Percentiles rank a stretch among this genome's conserved stretches.
These are phyloP conservation scores for Arthromyces matolae DNA, from an alignment of 768 basidiomycete genomes.

Conservation along the genomic window DNA sequence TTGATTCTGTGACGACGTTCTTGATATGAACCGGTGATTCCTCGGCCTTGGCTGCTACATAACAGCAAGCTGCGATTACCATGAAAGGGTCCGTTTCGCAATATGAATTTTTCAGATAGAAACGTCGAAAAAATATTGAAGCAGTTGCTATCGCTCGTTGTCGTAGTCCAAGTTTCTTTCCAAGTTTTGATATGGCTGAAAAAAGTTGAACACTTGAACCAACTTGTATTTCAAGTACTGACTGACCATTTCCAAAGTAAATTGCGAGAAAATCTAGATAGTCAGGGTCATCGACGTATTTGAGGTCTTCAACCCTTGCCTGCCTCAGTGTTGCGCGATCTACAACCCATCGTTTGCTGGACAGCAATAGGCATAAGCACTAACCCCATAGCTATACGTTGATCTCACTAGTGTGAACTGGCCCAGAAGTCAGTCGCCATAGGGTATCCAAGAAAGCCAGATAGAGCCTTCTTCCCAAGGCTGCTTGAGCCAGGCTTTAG, in stretches of 20 bases:
- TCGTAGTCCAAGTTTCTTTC: conserved; percentile 75
- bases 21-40: conserved; percentile 96
- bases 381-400: conserved; percentile 23
- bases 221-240: no score
- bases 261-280: conserved; percentile 78
- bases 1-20: conserved; percentile 81
- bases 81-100: conserved; percentile 95
- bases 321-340: conserved; percentile 71
- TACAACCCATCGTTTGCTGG: conserved; percentile 91
- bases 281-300: conserved; percentile 77
- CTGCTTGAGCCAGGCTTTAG: background rate
- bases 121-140: conserved; percentile 92
- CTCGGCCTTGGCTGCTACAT: conserved; percentile 96
- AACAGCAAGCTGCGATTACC: conserved; percentile 90
- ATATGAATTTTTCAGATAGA: conserved; percentile 93
- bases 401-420: conserved; percentile 79
- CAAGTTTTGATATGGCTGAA: conserved; percentile 80
- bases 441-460: background rate
- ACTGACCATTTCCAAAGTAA: conserved; percentile 81
- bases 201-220: background rate
- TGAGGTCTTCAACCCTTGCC: conserved; percentile 74
- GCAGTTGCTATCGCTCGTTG: conserved; percentile 94
- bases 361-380: conserved; percentile 15
- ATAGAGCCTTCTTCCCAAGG: background rate
- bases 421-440: conserved; percentile 94